A percentile compares a stretch with the other conserved stretches of the same genome.
phyloP scores from a whole-genome alignment of 192 early-diverging fungal genomes.

The Lunasporangiospora selenospora region DNA sequence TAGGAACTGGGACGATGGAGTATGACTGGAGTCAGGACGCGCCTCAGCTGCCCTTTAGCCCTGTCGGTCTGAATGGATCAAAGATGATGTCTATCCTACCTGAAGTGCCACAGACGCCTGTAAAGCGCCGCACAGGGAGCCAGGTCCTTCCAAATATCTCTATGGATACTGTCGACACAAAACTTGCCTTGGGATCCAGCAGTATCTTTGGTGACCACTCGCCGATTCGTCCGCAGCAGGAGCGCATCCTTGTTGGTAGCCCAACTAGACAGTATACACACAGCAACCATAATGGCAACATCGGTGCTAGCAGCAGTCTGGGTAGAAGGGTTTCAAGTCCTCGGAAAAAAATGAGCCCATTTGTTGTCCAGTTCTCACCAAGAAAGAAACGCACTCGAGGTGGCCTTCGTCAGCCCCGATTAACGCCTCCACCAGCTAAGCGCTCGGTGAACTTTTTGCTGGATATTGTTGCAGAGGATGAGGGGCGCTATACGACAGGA shows the following conservation, averaged over 20 bases:
- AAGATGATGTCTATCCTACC: conserved; percentile 35
- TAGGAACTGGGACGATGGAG: too few species aligned
- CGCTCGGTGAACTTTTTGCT: conserved; percentile 36
- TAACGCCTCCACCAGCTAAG: conserved; percentile 16
- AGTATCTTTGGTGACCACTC: conserved; percentile 32
- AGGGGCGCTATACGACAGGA: conserved; percentile 2
- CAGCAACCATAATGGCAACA: too few species aligned
- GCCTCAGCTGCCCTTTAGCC: conserved; percentile 4
- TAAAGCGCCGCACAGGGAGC: conserved; percentile 21
- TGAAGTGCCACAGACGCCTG: conserved; percentile 38
- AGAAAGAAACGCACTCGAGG: conserved; percentile 22
- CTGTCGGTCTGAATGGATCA: conserved; percentile 17
- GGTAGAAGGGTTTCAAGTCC: too few species aligned
- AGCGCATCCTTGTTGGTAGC: conserved; percentile 3
- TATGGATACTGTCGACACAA: conserved; percentile 43
- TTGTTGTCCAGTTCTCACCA: conserved; percentile 26
- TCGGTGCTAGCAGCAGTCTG: too few species aligned
- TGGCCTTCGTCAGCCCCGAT: conserved; percentile 22
- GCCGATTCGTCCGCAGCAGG: conserved; percentile 21
- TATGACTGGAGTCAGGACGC: background rate
- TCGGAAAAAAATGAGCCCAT: conserved; percentile 8
- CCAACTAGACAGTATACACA: too few species aligned
- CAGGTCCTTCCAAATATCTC: conserved; percentile 35
- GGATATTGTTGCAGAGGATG: conserved; percentile 37
- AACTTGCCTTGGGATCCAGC: conserved; percentile 34